Evolutionary conservation across 163 green algal species (phyloP), one percentile per base, ranked within the genome.

Genomic region (Prototheca stagnorum): DNA sequence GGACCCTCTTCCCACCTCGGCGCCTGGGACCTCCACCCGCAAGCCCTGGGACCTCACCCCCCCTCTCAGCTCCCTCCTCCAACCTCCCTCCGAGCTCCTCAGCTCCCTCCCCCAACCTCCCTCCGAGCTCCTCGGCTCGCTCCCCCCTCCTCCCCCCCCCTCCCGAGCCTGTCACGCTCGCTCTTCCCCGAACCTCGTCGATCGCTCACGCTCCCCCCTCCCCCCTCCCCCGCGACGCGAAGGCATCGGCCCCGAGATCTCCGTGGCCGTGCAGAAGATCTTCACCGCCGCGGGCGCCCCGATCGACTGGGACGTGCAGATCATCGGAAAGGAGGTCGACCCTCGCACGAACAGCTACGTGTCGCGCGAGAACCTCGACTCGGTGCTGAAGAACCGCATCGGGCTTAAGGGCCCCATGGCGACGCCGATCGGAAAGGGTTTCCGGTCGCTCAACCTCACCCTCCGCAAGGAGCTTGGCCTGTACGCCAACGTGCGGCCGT

Each of bases 341-440:
- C 74, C 80, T 16, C 67, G 79, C 26, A 95, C 86, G 20, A 93
- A 93, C 71, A 80, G 60, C 47, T 84, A 90, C 57, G 73, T 94
- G 25, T 86, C 75, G 12, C 65, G 78, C 8, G 81, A 88, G 48
- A 94, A 92, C 67, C 64, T 97, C 42, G 87, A 97, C 66, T 92
- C 79, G 2, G 83, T 97, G 37, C 63, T 91, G 72, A 82, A 83
- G 47, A 64, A 93, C 56, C 69, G 72, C 20, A 83, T 93, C 47
- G 83, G 82, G 1, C 67, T 94, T 15, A 92, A 94, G 62, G 87
- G 78, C 1, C 87, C 87, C 21, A 95, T 95, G 86, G 69, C 85
- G 22, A 97, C 87, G 0, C 87, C 87, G 15, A 93, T 97, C 41
- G 87, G 87, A 64, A 95, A 95, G 66, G 87, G 87, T 50, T 84